phyloP scores from a whole-genome alignment of 2,329 filamentous ascomycete genomes.

The Fusarium zealandicum region DNA sequence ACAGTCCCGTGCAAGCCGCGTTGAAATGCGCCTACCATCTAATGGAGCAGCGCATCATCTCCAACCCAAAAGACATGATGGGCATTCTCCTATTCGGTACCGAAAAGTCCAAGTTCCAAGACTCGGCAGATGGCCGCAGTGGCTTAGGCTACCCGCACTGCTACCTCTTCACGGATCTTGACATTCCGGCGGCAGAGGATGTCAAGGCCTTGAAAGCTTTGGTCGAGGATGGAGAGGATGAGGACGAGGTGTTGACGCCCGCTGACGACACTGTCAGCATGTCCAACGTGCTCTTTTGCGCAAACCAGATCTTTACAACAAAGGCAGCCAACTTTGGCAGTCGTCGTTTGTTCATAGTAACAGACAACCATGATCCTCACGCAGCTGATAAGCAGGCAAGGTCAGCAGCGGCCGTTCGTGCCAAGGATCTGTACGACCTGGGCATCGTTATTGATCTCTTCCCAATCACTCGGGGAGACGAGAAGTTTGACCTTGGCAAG shows the following conservation, averaged over 20 bases:
- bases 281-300: conserved; percentile 90
- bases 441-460: conserved; percentile 93
- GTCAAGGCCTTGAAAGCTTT: conserved; percentile 80
- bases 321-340: conserved; percentile 95
- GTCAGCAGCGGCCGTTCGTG: conserved; percentile 81
- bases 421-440: conserved; percentile 93
- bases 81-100: conserved; percentile 93
- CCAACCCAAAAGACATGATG: conserved; percentile 96
- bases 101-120: conserved; percentile 79
- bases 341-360: conserved; percentile 91
- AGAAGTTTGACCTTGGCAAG: conserved; percentile 79
- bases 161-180: conserved; percentile 87
- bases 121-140: conserved; percentile 66
- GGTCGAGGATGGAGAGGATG: conserved; percentile 79
- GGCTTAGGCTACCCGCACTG: conserved; percentile 83
- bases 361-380: conserved; percentile 90
- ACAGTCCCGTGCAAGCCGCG: conserved; percentile 82
- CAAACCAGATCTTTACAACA: conserved; percentile 95
- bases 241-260: conserved; percentile 72
- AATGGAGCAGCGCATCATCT: conserved; percentile 98
- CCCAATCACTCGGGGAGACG: conserved; percentile 76
- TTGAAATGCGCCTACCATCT: conserved; percentile 93
- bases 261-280: conserved; percentile 76
- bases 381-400: conserved; percentile 73
- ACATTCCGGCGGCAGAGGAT: conserved; percentile 85